Conservation (phyloP, 208 protist genomes). For the Tritrichomonas foetus region DNA sequence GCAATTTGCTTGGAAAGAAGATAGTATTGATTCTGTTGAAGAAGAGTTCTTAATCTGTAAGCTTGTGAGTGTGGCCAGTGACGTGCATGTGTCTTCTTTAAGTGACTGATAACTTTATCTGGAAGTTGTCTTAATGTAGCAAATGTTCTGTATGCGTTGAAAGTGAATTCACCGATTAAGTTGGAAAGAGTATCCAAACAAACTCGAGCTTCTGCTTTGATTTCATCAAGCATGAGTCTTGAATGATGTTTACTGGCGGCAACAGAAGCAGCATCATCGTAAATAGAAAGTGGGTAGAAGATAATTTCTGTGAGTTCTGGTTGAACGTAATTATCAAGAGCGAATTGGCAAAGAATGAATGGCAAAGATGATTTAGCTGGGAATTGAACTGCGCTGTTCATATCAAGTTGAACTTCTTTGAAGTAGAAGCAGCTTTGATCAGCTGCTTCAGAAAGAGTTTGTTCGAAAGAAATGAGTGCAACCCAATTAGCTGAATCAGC, state of each 20-base stretch:
- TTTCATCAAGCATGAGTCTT: not conserved
- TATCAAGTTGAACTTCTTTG: conserved; percentile 19
- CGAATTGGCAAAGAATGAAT: conserved; percentile 3
- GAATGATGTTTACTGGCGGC: not conserved
- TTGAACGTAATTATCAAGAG: not conserved
- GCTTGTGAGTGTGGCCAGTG: not conserved
- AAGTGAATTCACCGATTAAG: not conserved
- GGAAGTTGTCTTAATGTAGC: not conserved
- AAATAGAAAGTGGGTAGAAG: conserved; percentile 22
- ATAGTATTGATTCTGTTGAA: conserved; percentile 4
- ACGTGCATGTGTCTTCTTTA: not conserved
- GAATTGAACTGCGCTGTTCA: not conserved
- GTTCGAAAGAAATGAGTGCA: not conserved
- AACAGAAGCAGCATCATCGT: not conserved
- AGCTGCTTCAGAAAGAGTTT: not conserved
- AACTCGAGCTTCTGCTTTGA: not conserved
- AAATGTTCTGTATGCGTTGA: not conserved
- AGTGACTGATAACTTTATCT: not conserved
- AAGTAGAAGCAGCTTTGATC: not conserved
- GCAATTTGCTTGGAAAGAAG: not conserved
- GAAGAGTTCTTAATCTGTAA: not conserved
- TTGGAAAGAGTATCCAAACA: not conserved
- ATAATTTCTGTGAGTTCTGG: conserved; percentile 4
- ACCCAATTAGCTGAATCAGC: not conserved
- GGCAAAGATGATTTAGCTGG: not conserved